These are phyloP conservation scores for Paecilomyces sp. DNA, from an alignment of 2,329 filamentous ascomycete genomes.

Conservation along the genomic window DNA sequence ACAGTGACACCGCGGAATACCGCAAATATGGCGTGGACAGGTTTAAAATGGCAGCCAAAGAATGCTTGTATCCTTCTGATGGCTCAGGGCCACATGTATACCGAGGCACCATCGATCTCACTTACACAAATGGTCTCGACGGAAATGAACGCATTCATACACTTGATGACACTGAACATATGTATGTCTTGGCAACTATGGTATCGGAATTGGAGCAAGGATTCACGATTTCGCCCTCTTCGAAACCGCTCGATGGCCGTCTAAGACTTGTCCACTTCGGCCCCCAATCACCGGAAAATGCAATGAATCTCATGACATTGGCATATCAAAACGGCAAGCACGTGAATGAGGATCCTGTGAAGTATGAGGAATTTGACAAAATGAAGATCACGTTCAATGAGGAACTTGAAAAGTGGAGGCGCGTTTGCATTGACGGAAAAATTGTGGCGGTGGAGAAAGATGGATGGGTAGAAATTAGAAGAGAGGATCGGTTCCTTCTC, in stretches of 20 bases:
- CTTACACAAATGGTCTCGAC: constrained; percentile 17
- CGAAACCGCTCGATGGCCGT: constrained; percentile 61
- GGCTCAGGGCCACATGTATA: constrained; percentile 51
- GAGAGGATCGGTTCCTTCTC: constrained; percentile 16
- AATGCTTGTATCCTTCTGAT: constrained; percentile 57
- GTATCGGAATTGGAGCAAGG: constrained; percentile 75
- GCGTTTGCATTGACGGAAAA: constrained; percentile 86
- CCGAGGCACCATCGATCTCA: constrained; percentile 44
- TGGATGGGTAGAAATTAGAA: constrained; percentile 61
- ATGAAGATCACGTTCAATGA: constrained; percentile 62
- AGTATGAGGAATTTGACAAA: constrained; percentile 64
- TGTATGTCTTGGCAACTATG: constrained; percentile 68
- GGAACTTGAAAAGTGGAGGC: constrained; percentile 59
- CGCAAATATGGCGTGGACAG: constrained; percentile 68
- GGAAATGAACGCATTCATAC: constrained; percentile 17
- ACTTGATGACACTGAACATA: constrained; percentile 48
- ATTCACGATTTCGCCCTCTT: constrained; percentile 73
- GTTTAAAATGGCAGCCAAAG: constrained; percentile 77
- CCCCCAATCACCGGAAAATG: constrained; percentile 54
- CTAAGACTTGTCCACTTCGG: constrained; percentile 71
- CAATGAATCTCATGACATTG: constrained; percentile 68
- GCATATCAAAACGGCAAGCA: constrained; percentile 54
- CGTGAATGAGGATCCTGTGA: constrained; percentile 50
- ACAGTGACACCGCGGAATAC: constrained; percentile 79
- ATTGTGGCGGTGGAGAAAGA: constrained; percentile 66